Conservation (phyloP, 1,139 yeast genomes). For the Geotrichum europaeum region DNA sequence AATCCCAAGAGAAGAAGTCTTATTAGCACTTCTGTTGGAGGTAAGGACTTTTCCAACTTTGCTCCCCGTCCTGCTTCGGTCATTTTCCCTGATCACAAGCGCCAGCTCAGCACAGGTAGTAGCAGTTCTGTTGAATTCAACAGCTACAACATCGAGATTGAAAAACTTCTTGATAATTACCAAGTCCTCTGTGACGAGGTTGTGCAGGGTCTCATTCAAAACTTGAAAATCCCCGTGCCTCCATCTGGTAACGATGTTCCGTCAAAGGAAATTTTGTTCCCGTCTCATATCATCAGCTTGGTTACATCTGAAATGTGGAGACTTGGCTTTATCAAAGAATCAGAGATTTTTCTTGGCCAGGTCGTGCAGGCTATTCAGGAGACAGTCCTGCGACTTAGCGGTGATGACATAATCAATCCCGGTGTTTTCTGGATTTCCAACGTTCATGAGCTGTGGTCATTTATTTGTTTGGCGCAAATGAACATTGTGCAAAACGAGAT, state of each 20-base stretch:
- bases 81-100: slow-evolving; percentile 24
- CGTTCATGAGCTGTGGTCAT: slow-evolving; percentile 91
- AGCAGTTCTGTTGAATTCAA: slow-evolving; percentile 25
- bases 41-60: slow-evolving; percentile 27
- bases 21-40: slow-evolving; percentile 21
- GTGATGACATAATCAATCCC: slow-evolving; percentile 80
- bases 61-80: slow-evolving; percentile 35
- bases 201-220: slow-evolving; percentile 79
- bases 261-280: slow-evolving; percentile 89
- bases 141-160: slow-evolving; percentile 36
- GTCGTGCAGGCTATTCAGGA: slow-evolving; percentile 84
- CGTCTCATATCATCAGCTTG: slow-evolving; percentile 89
- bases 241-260: slow-evolving; percentile 74
- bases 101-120: slow-evolving; percentile 26
- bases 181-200: slow-evolving; percentile 76
- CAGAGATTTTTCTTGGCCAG: slow-evolving; percentile 87
- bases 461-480: slow-evolving; percentile 88
- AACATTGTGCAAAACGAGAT: slow-evolving; percentile 81
- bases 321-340: slow-evolving; percentile 84
- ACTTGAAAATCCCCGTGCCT: slow-evolving; percentile 81
- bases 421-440: slow-evolving; percentile 98
- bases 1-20: slow-evolving; percentile 31
- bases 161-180: slow-evolving; percentile 60
- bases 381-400: slow-evolving; percentile 43
- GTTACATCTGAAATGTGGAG: slow-evolving; percentile 98